Base-by-base conservation (phyloP, 2,329 filamentous ascomycete genomes). In the Pseudocercospora fijiensis region DNA sequence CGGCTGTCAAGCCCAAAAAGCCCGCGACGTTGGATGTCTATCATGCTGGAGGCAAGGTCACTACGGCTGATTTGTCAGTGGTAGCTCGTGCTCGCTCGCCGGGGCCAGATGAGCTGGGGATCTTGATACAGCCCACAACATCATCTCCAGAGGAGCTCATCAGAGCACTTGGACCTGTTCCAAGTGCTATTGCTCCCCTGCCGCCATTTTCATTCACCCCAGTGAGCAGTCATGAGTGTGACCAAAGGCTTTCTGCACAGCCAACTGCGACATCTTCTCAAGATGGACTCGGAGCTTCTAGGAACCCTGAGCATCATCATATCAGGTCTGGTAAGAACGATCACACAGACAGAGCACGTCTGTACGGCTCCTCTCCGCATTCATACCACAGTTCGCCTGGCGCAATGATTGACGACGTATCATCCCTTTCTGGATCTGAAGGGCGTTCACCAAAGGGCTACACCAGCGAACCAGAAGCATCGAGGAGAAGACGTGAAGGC, bases 141-240 rank as follows among this genome's bases (percentile, higher is more conserved):
- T 69, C 67, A 2, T 65, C 62, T 10, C 67, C 69, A 7, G 69
- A 72, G 24, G 70, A 71, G 27, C 43, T 70, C 18, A 63, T 71
- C 2, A 53, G 61, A 43, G 69, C 69, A 1, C 65, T 72, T 18
- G 70, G 70, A 16, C 66, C 70, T 6, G 65, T 66, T 5, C 69
- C 70, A 27, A 43, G 28, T 20, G 27, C 20, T 26, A 43, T 57
- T 16, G 30, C 37, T 28, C 22, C 52, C 26, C n/a, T 37, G 10
- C 52, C 52, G 16, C 52, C 52, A 24, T 37, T 56, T 11, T 56
- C 52, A 3, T 56, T 56, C 18, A 37, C n/a, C n/a, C 28, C 52
- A 13, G 26, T 22, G 28, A 56, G 52, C 52, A 18, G 2, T 26
- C 18, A 33, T 26, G 13, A 16, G 26, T 18, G 8, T 5, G 52